These are phyloP conservation scores for Periconia digitata DNA, from an alignment of 2,329 filamentous ascomycete species.

Conservation along the genomic window DNA sequence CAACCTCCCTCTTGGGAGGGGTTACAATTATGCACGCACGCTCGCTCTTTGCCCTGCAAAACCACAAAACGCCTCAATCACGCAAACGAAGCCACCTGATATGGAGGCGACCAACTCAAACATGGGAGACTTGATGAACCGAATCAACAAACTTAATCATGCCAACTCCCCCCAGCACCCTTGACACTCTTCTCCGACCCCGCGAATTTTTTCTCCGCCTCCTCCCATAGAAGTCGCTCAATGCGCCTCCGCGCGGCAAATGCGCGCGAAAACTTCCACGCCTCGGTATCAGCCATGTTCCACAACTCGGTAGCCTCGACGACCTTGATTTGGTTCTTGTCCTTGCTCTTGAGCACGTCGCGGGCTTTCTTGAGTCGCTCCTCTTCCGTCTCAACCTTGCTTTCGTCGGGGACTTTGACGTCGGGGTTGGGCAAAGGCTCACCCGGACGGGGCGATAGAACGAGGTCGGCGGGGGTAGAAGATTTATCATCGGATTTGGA, in stretches of 20 bases:
- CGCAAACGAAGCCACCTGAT: too few relatives aligned
- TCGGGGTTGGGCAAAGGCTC: constrained; percentile 53
- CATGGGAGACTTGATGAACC: too few relatives aligned
- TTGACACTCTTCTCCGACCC: constrained; percentile 55
- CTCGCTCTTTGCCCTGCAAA: too few relatives aligned
- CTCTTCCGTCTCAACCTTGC: constrained; percentile 59
- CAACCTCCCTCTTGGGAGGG: too few relatives aligned
- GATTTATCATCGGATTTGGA: constrained; percentile 59
- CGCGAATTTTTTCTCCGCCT: constrained; percentile 66
- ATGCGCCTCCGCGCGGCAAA: constrained; percentile 64
- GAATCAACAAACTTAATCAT: neutral
- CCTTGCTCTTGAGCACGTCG: constrained; percentile 40
- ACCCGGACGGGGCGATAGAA: constrained; percentile 46
- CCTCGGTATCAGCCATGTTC: constrained; percentile 71
- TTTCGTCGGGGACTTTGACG: constrained; percentile 51
- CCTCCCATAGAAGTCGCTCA: constrained; percentile 70
- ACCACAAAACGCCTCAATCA: too few relatives aligned
- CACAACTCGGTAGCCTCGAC: constrained; percentile 52
- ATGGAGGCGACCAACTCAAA: too few relatives aligned
- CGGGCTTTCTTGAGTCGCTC: constrained; percentile 58
- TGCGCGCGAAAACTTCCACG: constrained; percentile 73
- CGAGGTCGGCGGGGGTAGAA: constrained; percentile 59
- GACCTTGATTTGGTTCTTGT: constrained; percentile 27
- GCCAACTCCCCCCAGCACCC: neutral
- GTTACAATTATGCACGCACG: too few relatives aligned